These are phyloP conservation scores for Platanus orientalis DNA, from an alignment of 164 flowering plant species.

Conservation along the genomic window DNA sequence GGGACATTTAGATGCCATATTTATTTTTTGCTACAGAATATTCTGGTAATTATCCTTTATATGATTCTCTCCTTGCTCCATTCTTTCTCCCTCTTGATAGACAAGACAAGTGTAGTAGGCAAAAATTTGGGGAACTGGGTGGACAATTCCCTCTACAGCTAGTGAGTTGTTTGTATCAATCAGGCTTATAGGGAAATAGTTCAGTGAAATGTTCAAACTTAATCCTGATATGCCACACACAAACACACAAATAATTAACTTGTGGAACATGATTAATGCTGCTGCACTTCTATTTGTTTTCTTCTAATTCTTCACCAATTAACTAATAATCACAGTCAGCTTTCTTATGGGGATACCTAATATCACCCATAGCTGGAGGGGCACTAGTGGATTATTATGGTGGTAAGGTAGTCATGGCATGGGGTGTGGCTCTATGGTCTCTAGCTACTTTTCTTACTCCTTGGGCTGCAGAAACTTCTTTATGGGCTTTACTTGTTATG, in stretches of 20 bases:
- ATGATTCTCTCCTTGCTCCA: too few species aligned
- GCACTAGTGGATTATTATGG: slow-evolving; percentile 87
- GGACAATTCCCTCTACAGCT: too few species aligned
- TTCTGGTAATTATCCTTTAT: too few species aligned
- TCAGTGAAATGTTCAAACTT: not conserved
- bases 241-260: not conserved
- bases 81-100: too few species aligned
- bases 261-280: too few species aligned
- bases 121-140: too few species aligned
- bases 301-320: slow-evolving; percentile 20
- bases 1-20: too few species aligned
- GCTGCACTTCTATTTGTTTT: not conserved
- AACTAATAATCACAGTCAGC: slow-evolving; percentile 79
- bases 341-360: slow-evolving; percentile 91
- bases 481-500: slow-evolving; percentile 64
- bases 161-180: not conserved
- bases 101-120: too few species aligned
- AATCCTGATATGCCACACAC: not conserved
- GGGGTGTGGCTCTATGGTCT: slow-evolving; percentile 95
- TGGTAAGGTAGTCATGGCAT: slow-evolving; percentile 88
- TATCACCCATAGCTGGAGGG: slow-evolving; percentile 95
- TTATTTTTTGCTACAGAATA: too few species aligned
- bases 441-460: slow-evolving; percentile 90
- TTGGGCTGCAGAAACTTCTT: slow-evolving; percentile 83
- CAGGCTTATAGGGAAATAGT: not conserved